Evolutionary conservation across 345 rosid species (phyloP).

Genomic region (Lepidium sativum): DNA sequence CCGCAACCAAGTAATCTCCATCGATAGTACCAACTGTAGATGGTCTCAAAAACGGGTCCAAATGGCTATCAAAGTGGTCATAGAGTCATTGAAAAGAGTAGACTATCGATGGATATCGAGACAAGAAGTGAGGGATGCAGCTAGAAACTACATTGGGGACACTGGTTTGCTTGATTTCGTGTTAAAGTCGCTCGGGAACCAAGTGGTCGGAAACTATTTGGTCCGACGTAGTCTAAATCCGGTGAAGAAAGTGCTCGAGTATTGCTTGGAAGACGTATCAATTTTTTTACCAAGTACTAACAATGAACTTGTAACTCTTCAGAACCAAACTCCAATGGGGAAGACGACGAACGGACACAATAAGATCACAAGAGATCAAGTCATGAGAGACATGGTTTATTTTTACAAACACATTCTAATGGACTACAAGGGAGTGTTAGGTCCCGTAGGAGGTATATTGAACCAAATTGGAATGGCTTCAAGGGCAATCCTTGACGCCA

Average conservation of each 20-base stretch:
- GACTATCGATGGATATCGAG: conserved; percentile 74
- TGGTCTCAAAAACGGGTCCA: conserved; percentile 89
- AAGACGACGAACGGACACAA: conserved; percentile 26
- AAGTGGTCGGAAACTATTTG: conserved; percentile 71
- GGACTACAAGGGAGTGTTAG: conserved; percentile 40
- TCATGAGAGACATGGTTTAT: conserved; percentile 54
- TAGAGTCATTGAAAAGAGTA: conserved; percentile 59
- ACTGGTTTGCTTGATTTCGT: conserved; percentile 87
- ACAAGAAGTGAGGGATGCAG: conserved; percentile 89
- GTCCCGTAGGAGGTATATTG: conserved; percentile 32
- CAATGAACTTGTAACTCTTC: conserved; percentile 27
- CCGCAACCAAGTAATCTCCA: conserved; percentile 28
- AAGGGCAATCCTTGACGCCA: conserved; percentile 67
- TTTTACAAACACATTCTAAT: conserved; percentile 46
- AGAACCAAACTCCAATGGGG: conserved; percentile 33
- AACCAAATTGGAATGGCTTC: conserved; percentile 47
- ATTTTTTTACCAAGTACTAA: conserved; percentile 35
- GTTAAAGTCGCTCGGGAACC: conserved; percentile 87
- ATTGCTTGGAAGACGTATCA: conserved; percentile 72
- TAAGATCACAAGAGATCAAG: conserved; percentile 52
- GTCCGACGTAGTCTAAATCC: conserved; percentile 88
- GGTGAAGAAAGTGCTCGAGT: conserved; percentile 81
- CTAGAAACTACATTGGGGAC: conserved; percentile 82
- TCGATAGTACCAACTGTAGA: conserved; percentile 49
- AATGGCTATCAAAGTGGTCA: conserved; percentile 75